A percentile compares a stretch with the other conserved stretches of the same genome.
These are phyloP conservation scores for Cerrena zonata DNA, from an alignment of 1,284 basidiomycete species.

Conservation along the genomic window DNA sequence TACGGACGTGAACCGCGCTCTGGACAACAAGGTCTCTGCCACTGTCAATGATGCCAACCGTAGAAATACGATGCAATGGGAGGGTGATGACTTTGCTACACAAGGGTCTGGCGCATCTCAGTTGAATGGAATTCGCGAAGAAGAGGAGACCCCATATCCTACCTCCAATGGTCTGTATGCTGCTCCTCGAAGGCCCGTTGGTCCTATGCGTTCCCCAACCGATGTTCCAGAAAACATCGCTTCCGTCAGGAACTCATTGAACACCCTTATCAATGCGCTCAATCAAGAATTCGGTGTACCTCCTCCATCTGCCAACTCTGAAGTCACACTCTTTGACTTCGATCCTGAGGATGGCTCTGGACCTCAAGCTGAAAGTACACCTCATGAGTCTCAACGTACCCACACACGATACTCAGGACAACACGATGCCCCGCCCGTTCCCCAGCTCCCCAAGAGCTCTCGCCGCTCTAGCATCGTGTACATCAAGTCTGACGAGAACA, in stretches of 20 bases:
- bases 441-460: slow-evolving; percentile 19
- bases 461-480: slow-evolving; percentile 58
- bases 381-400: slow-evolving; percentile 40
- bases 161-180: slow-evolving; percentile 10
- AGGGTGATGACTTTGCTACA: slow-evolving; percentile 27
- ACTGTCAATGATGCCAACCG: slow-evolving; percentile 35
- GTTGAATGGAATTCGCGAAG: slow-evolving; percentile 37
- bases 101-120: slow-evolving; percentile 20
- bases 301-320: slow-evolving; percentile 51
- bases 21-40: slow-evolving; percentile 38
- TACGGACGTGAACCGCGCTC: slow-evolving; percentile 42
- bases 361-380: slow-evolving; percentile 58
- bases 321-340: slow-evolving; percentile 52
- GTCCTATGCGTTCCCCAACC: slow-evolving; percentile 34
- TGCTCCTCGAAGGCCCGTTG: slow-evolving; percentile 26
- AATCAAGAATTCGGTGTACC: slow-evolving; percentile 27
- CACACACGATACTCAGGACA: slow-evolving; percentile 27
- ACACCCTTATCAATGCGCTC: slow-evolving; percentile 35
- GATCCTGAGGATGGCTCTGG: slow-evolving; percentile 27
- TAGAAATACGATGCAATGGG: slow-evolving; percentile 47
- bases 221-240: slow-evolving; percentile 45
- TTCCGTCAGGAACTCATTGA: slow-evolving; percentile 47
- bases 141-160: slow-evolving; percentile 28
- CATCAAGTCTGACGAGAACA: slow-evolving; percentile 51
- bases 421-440: slow-evolving; percentile 26